Conservation (phyloP, 164 flowering plant species). For the Berberis vulgaris region DNA sequence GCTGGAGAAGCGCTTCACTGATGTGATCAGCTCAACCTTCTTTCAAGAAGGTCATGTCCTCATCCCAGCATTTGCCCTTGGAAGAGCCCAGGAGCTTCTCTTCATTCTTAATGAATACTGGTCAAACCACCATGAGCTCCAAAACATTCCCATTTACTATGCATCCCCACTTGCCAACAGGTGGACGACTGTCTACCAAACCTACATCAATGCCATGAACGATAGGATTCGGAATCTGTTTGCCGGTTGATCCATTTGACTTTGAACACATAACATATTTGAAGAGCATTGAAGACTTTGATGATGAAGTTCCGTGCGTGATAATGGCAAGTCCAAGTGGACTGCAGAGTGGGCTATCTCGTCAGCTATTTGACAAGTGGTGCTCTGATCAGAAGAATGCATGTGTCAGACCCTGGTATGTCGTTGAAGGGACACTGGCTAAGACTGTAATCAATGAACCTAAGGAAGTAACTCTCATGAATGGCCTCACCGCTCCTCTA, state of each 20-base stretch:
- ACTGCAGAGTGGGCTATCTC: slow-evolving; percentile 85
- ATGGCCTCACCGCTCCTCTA: slow-evolving; percentile 82
- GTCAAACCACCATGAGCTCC: slow-evolving; percentile 88
- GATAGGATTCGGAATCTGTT: slow-evolving; percentile 79
- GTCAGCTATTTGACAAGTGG: slow-evolving; percentile 94
- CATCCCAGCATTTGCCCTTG: slow-evolving; percentile 94
- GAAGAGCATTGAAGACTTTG: slow-evolving; percentile 75
- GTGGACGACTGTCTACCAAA: slow-evolving; percentile 91
- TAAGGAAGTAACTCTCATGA: slow-evolving; percentile 87
- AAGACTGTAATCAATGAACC: slow-evolving; percentile 89
- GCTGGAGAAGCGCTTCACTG: slow-evolving; percentile 89
- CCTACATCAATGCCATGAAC: slow-evolving; percentile 91
- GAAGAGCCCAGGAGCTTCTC: slow-evolving; percentile 96
- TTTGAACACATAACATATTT: slow-evolving; percentile 80
- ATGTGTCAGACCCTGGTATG: slow-evolving; percentile 89
- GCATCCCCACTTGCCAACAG: slow-evolving; percentile 97
- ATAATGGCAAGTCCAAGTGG: slow-evolving; percentile 97
- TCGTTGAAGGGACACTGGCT: slow-evolving; percentile 86
- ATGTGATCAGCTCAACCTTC: slow-evolving; percentile 73
- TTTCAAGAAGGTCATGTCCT: slow-evolving; percentile 93
- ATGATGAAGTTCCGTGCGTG: slow-evolving; percentile 90
- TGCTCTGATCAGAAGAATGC: slow-evolving; percentile 90
- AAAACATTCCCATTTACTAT: slow-evolving; percentile 85
- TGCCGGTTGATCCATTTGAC: slow-evolving; percentile 75
- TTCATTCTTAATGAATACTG: slow-evolving; percentile 94